Conservation (phyloP, 148 eudicot genomes). For the Chenopodium formosanum region DNA sequence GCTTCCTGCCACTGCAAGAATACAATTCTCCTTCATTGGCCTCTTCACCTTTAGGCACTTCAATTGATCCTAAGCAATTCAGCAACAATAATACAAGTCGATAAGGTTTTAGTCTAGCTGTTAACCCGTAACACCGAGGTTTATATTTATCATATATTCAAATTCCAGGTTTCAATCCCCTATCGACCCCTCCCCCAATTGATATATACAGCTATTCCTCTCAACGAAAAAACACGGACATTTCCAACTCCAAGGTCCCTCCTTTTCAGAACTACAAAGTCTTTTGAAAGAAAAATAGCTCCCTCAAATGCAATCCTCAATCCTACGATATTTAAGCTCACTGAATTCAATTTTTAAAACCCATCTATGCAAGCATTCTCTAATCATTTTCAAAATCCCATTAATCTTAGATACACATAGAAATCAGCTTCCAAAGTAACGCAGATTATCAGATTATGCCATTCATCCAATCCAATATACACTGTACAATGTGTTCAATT, state of each 20-base stretch:
- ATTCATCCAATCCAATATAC: background rate
- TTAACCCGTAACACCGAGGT: background rate
- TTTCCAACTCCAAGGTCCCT: background rate
- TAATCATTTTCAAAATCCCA: background rate
- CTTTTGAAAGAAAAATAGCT: background rate
- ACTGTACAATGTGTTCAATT: background rate
- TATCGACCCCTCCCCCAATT: background rate
- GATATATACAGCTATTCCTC: background rate
- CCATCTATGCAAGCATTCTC: background rate
- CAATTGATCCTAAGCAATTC: slow-evolving; percentile 46
- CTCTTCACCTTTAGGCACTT: slow-evolving; percentile 22
- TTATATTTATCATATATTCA: background rate
- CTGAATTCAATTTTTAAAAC: background rate
- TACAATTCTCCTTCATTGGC: slow-evolving; percentile 29
- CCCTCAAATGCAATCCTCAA: background rate
- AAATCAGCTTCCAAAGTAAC: background rate
- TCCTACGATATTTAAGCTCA: background rate
- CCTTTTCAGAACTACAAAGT: background rate
- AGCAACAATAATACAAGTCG: slow-evolving; percentile 5
- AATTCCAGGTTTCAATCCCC: background rate
- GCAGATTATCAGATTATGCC: background rate
- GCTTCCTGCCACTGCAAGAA: slow-evolving; percentile 43
- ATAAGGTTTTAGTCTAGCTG: background rate
- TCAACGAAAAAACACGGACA: background rate
- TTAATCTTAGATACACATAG: background rate